Evolutionary conservation across 192 early-diverging fungal genomes (phyloP).

Genomic region (Coemansia sp.): DNA sequence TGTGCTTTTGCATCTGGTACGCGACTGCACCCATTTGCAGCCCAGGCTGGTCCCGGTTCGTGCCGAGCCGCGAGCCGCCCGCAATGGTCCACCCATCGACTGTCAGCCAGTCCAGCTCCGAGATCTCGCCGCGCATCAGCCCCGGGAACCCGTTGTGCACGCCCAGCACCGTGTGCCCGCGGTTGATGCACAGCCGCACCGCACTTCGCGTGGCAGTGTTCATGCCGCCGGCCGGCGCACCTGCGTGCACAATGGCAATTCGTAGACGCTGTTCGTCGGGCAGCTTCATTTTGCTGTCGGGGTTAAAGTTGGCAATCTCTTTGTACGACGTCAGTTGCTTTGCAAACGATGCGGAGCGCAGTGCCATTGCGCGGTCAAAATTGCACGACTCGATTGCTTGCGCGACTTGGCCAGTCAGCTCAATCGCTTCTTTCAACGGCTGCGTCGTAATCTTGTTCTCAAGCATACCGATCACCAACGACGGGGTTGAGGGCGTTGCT

Average conservation of each 20-base stretch:
- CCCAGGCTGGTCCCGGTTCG: slow-evolving; percentile 87
- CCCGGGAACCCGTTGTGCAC: slow-evolving; percentile 94
- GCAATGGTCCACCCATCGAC: slow-evolving; percentile 89
- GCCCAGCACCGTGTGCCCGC: slow-evolving; percentile 83
- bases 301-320: slow-evolving; percentile 57
- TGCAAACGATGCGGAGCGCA: slow-evolving; percentile 84
- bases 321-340: slow-evolving; percentile 64
- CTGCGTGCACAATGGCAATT: slow-evolving; percentile 89
- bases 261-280: slow-evolving; percentile 63
- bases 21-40: slow-evolving; percentile 86
- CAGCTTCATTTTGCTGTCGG: slow-evolving; percentile 41
- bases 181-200: slow-evolving; percentile 80
- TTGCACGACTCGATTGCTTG: slow-evolving; percentile 79
- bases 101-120: slow-evolving; percentile 77
- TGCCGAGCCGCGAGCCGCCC: slow-evolving; percentile 92
- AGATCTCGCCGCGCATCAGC: slow-evolving; percentile 76
- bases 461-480: slow-evolving; percentile 90
- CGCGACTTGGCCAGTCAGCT: slow-evolving; percentile 83
- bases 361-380: slow-evolving; percentile 84
- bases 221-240: slow-evolving; percentile 97
- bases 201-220: slow-evolving; percentile 91
- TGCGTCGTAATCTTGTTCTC: slow-evolving; percentile 83
- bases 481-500: slow-evolving; percentile 79
- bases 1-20: slow-evolving; percentile 86
- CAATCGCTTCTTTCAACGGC: slow-evolving; percentile 92